Evolutionary conservation across 345 rosid species (phyloP).

Genomic region (Salix caprea): DNA sequence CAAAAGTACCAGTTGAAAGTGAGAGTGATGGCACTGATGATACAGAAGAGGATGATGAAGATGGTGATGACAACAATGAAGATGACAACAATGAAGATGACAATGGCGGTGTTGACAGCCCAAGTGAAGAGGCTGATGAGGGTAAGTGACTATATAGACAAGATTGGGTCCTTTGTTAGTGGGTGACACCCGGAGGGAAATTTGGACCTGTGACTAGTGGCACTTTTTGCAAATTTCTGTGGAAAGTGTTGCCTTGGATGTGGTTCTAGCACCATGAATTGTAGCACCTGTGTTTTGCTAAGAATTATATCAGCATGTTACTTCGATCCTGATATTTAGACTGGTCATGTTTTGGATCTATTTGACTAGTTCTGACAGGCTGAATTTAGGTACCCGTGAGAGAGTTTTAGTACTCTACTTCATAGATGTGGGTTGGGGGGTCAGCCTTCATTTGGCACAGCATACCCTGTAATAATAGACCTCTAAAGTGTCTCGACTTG

Average conservation of each 20-base stretch:
- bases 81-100: slow-evolving; percentile 22
- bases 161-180: neutral
- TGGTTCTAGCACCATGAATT: neutral
- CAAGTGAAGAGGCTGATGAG: slow-evolving; percentile 41
- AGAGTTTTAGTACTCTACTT: no score
- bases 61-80: slow-evolving; percentile 30
- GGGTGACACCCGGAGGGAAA: neutral
- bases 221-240: neutral
- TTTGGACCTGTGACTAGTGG: neutral
- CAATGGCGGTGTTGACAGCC: slow-evolving; percentile 14
- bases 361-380: neutral
- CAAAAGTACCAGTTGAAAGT: slow-evolving; percentile 53
- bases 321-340: neutral
- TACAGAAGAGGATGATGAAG: slow-evolving; percentile 37
- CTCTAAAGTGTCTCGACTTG: neutral
- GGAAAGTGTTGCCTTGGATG: neutral
- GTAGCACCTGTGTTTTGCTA: neutral
- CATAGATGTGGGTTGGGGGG: no score
- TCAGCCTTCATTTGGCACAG: no score
- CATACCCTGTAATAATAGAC: no score
- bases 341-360: no score
- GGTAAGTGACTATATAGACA: slow-evolving; percentile 31
- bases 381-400: neutral
- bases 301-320: neutral
- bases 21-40: slow-evolving; percentile 44